phyloP scores from a whole-genome alignment of 2,329 filamentous ascomycete genomes.

The Penicillium paneum region DNA sequence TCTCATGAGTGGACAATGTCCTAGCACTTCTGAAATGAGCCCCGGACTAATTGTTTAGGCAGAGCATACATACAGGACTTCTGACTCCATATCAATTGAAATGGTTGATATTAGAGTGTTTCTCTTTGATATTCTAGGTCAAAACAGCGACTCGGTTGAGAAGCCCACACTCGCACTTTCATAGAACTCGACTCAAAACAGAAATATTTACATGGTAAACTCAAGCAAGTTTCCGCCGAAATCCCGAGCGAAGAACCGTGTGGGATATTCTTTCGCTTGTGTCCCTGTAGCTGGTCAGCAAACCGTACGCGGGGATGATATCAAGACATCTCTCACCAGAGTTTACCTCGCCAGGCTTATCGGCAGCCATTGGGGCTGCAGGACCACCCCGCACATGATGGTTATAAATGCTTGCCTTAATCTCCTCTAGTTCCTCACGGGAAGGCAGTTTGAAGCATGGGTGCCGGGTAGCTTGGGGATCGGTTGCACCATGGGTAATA shows the following conservation, averaged over 20 bases:
- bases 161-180: background rate
- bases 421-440: constrained; percentile 46
- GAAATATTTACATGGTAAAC: constrained; percentile 45
- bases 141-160: background rate
- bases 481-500: constrained; percentile 47
- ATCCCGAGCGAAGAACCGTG: constrained; percentile 60
- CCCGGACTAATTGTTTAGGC: background rate
- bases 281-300: constrained; percentile 38
- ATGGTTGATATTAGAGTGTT: background rate
- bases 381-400: constrained; percentile 50
- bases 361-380: constrained; percentile 53
- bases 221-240: constrained; percentile 56
- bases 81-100: background rate
- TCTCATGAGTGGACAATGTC: background rate
- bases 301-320: background rate
- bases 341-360: constrained; percentile 52
- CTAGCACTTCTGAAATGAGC: no score
- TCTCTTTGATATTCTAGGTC: background rate
- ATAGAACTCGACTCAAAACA: background rate
- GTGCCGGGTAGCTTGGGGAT: constrained; percentile 48
- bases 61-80: background rate
- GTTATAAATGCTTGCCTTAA: constrained; percentile 52
- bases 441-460: constrained; percentile 57
- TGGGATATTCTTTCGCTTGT: constrained; percentile 58
- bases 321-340: constrained; percentile 32